Evolutionary conservation across 345 rosid species (phyloP).

Genomic region (Streptanthus diversifolius): DNA sequence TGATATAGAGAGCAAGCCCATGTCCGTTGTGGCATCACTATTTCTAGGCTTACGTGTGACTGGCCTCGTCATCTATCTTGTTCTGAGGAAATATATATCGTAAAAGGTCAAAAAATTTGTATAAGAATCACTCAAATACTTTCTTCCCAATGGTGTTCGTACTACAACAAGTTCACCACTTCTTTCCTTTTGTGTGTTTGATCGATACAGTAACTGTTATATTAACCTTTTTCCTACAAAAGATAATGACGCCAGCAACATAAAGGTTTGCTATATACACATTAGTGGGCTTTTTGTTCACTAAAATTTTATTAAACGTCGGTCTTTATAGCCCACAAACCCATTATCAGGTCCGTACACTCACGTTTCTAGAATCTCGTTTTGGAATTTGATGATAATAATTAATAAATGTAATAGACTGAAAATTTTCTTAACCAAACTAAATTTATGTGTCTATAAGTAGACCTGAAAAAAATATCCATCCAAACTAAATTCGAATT

Average conservation of each 20-base stretch:
- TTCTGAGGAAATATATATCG: slow-evolving; percentile 14
- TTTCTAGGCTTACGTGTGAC: slow-evolving; percentile 17
- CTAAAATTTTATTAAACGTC: neutral
- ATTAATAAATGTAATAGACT: too few species aligned
- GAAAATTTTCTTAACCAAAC: too few species aligned
- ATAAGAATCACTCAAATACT: neutral
- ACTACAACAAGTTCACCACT: neutral
- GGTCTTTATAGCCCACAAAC: neutral
- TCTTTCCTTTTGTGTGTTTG: neutral
- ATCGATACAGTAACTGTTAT: neutral
- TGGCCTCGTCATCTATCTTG: slow-evolving; percentile 19
- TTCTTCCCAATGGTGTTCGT: neutral
- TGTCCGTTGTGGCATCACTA: slow-evolving; percentile 4
- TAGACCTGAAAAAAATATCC: too few species aligned
- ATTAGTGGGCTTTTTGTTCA: slow-evolving; percentile 27
- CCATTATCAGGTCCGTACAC: neutral
- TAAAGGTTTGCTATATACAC: too few species aligned
- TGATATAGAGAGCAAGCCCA: neutral
- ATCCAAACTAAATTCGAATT: too few species aligned
- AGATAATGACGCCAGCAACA: too few species aligned
- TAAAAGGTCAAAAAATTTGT: neutral
- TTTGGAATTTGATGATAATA: neutral
- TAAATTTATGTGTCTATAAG: too few species aligned
- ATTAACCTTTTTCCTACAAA: too few species aligned
- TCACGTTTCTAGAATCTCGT: neutral